Base-by-base conservation (phyloP, 2,329 filamentous ascomycete species). In the Trichoderma afroharzianum region DNA sequence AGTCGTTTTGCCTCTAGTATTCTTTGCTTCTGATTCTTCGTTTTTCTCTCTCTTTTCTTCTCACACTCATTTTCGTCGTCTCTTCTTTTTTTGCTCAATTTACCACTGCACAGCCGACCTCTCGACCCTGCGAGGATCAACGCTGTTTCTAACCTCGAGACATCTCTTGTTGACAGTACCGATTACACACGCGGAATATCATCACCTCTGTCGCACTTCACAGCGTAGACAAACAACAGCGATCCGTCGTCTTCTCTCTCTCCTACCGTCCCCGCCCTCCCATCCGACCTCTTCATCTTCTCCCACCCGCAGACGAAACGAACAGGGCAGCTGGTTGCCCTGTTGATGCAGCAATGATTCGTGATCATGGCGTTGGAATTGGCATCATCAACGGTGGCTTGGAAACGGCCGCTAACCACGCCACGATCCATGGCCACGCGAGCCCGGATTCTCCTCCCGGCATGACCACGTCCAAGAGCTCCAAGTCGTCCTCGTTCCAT, bases 401-500 rank as follows among this genome's bases (percentile, higher is more conserved):
- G 15, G 69, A 71, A 21, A 61, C 55, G 2, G 53, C 62, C 63
- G 47, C 58, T 21, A 36, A 57, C 28, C 43, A 61, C 61, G 33
- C 43, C 24, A 26, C 63, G 30, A 43, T 71, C 39, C 69, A 71
- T 55, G 67, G 74, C 76, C 76, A 80, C 68, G 73, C 78, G 61
- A 80, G 79, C 67, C 81, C 80, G 64, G 80, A 76, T 61, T 82
- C 81, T 63, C 81, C 81, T 12, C 81, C 81, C 67, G 93, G 93
- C 77, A 90, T 97, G 83, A 93, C 92, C 63, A 82, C 85, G 75
- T 97, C 93, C 73, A 97, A 95, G 81, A 96, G 93, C 74, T 97
- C 93, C 75, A 97, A 96, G 82, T 94, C 94, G 32, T 97, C 93
- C 6, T 97, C 94, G 63, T 92, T 95, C 77, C 92, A 91, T 76